Percentiles rank a stretch among this genome's conserved stretches.
These are phyloP conservation scores for Wickerhamiella nectarea DNA, from an alignment of 805 yeast genomes.

Conservation along the genomic window DNA sequence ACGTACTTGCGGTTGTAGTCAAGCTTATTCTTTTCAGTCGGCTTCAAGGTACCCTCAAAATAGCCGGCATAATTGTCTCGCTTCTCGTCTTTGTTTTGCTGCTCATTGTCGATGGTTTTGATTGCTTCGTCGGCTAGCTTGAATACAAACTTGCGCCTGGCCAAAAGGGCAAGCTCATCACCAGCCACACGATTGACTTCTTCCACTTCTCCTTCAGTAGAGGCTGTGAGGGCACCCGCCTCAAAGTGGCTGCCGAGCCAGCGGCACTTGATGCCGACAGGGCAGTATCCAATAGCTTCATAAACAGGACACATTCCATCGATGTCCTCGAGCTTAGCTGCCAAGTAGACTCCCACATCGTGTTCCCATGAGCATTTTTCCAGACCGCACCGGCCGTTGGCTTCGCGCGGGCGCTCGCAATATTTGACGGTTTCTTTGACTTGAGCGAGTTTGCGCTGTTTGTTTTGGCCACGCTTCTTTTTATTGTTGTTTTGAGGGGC, in stretches of 20 bases:
- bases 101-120: constrained; percentile 27
- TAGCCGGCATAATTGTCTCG: constrained; percentile 33
- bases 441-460: constrained; percentile 18
- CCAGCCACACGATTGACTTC: constrained; percentile 52
- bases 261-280: constrained; percentile 83
- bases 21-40: constrained; percentile 68
- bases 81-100: constrained; percentile 23
- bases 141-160: constrained; percentile 40
- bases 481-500: constrained; percentile 15
- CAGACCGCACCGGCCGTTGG: constrained; percentile 34
- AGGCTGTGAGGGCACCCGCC: constrained; percentile 26
- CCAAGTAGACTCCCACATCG: constrained; percentile 51
- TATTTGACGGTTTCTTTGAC: constrained; percentile 16
- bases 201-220: constrained; percentile 16
- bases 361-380: constrained; percentile 67
- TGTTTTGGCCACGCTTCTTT: constrained; percentile 21
- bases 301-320: constrained; percentile 77
- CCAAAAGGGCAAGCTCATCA: background rate
- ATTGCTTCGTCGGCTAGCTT: constrained; percentile 43
- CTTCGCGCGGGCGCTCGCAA: constrained; percentile 15
- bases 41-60: constrained; percentile 61
- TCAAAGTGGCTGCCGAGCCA: constrained; percentile 69
- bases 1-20: constrained; percentile 64
- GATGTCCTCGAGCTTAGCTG: constrained; percentile 55
- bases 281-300: constrained; percentile 73